These are phyloP conservation scores for Collybia sordida DNA, from an alignment of 768 basidiomycete genomes.

Conservation along the genomic window DNA sequence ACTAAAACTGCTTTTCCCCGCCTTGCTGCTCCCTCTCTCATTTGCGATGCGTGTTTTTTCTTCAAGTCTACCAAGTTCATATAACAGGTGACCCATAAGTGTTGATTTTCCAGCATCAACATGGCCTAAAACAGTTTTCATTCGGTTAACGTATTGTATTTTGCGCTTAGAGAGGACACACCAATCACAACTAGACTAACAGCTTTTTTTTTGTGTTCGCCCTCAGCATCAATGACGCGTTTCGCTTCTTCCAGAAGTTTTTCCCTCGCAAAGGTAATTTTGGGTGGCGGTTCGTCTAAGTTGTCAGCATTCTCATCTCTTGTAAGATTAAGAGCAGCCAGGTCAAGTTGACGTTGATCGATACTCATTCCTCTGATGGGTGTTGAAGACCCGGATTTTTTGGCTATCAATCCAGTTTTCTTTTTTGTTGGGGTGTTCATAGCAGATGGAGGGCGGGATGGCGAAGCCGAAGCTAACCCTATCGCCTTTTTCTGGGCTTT, in stretches of 20 bases:
- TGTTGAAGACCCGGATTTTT: conserved; percentile 41
- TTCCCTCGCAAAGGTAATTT: conserved; percentile 68
- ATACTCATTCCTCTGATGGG: conserved; percentile 31
- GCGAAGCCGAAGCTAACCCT: conserved; percentile 39
- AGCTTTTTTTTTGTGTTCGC: conserved; percentile 57
- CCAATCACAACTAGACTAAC: conserved; percentile 93
- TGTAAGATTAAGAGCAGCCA: conserved; percentile 70
- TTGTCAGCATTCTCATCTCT: conserved; percentile 38
- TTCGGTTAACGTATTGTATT: background rate
- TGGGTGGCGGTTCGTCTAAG: conserved; percentile 57
- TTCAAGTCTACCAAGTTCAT: conserved; percentile 86
- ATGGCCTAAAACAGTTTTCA: no score
- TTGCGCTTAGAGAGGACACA: conserved; percentile 28
- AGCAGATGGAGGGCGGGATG: conserved; percentile 47
- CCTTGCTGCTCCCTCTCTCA: conserved; percentile 85
- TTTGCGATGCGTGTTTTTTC: conserved; percentile 84
- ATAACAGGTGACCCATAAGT: conserved; percentile 90
- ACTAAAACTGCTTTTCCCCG: conserved; percentile 93
- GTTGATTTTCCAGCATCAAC: conserved; percentile 99
- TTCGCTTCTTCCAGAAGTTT: conserved; percentile 83
- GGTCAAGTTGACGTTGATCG: conserved; percentile 67
- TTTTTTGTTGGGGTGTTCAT: conserved; percentile 40
- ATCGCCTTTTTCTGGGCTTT: conserved; percentile 58
- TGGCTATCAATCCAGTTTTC: conserved; percentile 36
- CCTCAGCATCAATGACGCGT: conserved; percentile 44